phyloP scores from a whole-genome alignment of 2,329 filamentous ascomycete species.

The Dendrostoma leiphaemia region DNA sequence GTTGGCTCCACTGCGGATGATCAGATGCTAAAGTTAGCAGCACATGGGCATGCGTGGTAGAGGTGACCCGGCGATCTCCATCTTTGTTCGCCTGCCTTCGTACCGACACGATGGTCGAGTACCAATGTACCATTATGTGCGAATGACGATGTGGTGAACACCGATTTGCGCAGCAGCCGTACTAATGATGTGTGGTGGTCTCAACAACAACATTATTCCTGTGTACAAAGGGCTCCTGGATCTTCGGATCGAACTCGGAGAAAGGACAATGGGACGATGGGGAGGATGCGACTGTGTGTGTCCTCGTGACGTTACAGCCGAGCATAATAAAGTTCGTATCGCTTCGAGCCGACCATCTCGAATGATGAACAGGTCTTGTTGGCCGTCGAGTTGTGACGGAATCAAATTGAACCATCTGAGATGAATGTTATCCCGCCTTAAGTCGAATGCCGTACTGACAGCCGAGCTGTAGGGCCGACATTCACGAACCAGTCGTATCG shows the following conservation, averaged over 20 bases:
- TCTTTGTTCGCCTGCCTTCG: no score
- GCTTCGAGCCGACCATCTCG: neutral
- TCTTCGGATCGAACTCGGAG: neutral
- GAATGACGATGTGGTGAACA: no score
- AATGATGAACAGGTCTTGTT: neutral
- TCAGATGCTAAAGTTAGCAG: conserved; percentile 17
- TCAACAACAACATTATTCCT: no score
- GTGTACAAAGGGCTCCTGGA: no score
- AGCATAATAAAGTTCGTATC: neutral
- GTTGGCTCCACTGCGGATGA: neutral
- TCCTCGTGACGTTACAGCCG: neutral
- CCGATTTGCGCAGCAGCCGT: no score
- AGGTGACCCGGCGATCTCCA: no score
- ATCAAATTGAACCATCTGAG: neutral
- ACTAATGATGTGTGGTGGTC: no score
- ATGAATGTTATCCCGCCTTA: neutral
- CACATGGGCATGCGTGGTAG: no score
- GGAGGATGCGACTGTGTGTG: neutral
- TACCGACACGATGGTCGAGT: no score
- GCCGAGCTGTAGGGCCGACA: no score
- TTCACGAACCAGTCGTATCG: no score
- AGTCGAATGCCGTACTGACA: neutral
- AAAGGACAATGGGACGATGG: neutral
- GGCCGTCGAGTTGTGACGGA: neutral
- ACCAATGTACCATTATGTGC: no score